Percentiles rank a stretch among this genome's conserved stretches.
phyloP scores from a whole-genome alignment of 2,329 filamentous ascomycete genomes.

The Fusarium sp. region DNA sequence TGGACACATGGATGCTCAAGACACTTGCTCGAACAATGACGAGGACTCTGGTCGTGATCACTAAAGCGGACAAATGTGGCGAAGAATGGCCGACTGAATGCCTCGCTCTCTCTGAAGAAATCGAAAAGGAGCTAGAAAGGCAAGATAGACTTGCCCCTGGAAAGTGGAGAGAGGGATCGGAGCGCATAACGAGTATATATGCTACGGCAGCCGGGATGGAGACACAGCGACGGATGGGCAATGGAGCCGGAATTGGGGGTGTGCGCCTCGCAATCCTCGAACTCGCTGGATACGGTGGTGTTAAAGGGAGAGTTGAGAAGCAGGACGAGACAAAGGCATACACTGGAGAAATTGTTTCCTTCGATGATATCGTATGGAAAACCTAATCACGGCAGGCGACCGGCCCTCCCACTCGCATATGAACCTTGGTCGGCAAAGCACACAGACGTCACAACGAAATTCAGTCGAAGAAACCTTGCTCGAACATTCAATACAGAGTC shows the following conservation, averaged over 20 bases:
- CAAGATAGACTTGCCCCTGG: slow-evolving; percentile 38
- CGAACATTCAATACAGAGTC: not conserved
- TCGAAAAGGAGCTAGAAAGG: slow-evolving; percentile 44
- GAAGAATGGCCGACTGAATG: slow-evolving; percentile 46
- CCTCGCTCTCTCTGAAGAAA: slow-evolving; percentile 36
- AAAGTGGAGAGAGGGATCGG: slow-evolving; percentile 46
- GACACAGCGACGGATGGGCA: slow-evolving; percentile 45
- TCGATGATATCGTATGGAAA: slow-evolving; percentile 54
- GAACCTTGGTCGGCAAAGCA: not conserved
- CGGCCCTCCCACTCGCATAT: not conserved
- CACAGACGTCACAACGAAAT: not conserved
- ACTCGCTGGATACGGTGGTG: slow-evolving; percentile 52
- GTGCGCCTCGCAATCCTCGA: slow-evolving; percentile 54
- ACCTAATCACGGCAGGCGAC: slow-evolving; percentile 19
- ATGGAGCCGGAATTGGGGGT: slow-evolving; percentile 54
- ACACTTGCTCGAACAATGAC: slow-evolving; percentile 59
- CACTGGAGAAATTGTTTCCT: slow-evolving; percentile 51
- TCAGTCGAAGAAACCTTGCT: not conserved
- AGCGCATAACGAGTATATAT: slow-evolving; percentile 48
- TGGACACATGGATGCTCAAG: slow-evolving; percentile 60
- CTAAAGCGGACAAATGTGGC: slow-evolving; percentile 66
- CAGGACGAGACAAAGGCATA: slow-evolving; percentile 52
- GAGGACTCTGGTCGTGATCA: slow-evolving; percentile 63
- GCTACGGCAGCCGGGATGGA: slow-evolving; percentile 54
- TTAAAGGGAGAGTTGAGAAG: slow-evolving; percentile 48